Evolutionary conservation across 257 asterid genomes (phyloP).

Genomic region (Salvia rosmarinus): DNA sequence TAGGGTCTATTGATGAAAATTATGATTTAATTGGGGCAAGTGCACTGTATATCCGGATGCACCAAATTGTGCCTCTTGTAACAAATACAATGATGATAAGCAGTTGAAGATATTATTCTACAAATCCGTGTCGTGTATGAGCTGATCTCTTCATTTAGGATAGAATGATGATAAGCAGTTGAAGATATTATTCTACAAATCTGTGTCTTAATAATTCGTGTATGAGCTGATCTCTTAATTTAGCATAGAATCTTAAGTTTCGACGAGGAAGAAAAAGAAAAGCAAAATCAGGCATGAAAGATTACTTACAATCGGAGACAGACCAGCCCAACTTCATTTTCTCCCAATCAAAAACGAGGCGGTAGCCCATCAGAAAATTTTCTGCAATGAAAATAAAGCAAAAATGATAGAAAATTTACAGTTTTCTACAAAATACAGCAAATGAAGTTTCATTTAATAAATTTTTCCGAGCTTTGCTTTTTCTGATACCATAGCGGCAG

Average conservation of each 20-base stretch:
- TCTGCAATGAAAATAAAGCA: constrained; percentile 50
- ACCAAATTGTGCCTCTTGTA: too few relatives aligned
- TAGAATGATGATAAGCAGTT: too few relatives aligned
- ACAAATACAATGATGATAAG: background rate
- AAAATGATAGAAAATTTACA: background rate
- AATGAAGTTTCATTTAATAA: constrained; percentile 7
- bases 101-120: too few relatives aligned
- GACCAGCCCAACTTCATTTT: constrained; percentile 82
- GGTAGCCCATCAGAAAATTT: constrained; percentile 75
- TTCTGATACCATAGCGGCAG: background rate
- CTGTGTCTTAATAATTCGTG: background rate
- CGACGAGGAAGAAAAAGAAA: background rate
- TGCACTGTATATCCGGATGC: too few relatives aligned
- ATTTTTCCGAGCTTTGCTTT: background rate
- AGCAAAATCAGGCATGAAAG: constrained; percentile 9
- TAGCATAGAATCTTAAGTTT: background rate
- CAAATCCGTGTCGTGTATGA: too few relatives aligned
- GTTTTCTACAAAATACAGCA: background rate
- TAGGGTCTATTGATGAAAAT: too few relatives aligned
- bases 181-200: background rate
- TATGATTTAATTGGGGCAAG: too few relatives aligned
- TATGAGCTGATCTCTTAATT: background rate
- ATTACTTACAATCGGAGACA: constrained; percentile 68
- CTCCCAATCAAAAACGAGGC: constrained; percentile 80
- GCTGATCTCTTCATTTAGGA: too few relatives aligned